Evolutionary conservation across 805 yeast genomes (phyloP).

Genomic region (Saccharomycopsis malanga): DNA sequence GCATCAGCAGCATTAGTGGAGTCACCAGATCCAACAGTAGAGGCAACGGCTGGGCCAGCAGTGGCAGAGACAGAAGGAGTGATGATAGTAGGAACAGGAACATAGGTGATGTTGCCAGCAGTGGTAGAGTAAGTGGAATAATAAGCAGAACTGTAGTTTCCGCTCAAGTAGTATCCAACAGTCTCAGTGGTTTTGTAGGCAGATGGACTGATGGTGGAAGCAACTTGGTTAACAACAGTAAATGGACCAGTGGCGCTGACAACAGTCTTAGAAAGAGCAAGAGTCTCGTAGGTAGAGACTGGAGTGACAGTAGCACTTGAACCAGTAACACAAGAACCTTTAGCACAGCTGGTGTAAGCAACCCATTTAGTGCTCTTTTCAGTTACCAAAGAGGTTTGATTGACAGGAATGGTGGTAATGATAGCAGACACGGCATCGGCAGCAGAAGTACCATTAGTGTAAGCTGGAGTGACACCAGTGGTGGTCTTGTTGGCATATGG

Average conservation of each 20-base stretch:
- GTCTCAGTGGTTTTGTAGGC: conserved; percentile 12
- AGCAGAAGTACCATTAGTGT: neutral
- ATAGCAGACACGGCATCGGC: neutral
- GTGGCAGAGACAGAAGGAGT: neutral
- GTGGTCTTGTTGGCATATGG: neutral
- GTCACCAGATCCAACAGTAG: neutral
- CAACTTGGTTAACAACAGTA: conserved; percentile 7
- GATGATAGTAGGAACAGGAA: conserved; percentile 14
- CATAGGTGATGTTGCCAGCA: conserved; percentile 5
- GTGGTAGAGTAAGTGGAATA: conserved; percentile 11
- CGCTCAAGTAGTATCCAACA: conserved; percentile 9
- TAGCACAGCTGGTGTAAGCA: conserved; percentile 12
- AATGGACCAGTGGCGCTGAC: neutral
- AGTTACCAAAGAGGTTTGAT: conserved; percentile 7
- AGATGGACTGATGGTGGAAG: conserved; percentile 8
- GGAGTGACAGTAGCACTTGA: conserved; percentile 12
- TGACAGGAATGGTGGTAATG: conserved; percentile 9
- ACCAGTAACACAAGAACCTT: conserved; percentile 18
- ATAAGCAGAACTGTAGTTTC: conserved; percentile 11
- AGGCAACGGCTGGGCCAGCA: neutral
- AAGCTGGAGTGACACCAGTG: neutral
- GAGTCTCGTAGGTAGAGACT: conserved; percentile 17
- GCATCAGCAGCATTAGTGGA: neutral
- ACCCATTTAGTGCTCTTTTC: conserved; percentile 13
- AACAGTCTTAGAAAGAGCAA: conserved; percentile 9